Conservation (phyloP, 164 flowering plant species). For the Annona squamosa region DNA sequence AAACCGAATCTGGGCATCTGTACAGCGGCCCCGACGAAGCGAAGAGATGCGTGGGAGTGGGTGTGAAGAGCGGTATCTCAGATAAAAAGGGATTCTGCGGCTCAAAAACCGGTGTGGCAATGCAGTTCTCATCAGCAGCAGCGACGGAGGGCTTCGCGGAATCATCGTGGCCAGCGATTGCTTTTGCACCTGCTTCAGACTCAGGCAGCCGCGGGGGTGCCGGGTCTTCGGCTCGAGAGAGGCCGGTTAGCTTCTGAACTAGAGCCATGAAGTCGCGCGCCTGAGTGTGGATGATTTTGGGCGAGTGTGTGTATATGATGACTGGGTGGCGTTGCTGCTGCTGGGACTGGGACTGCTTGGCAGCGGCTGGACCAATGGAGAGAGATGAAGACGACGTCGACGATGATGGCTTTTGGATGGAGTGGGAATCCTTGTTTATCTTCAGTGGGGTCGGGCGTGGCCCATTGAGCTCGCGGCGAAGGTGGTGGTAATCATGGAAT, state of each 20-base stretch:
- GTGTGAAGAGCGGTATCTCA: conserved; percentile 38
- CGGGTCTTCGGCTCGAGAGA: conserved; percentile 20
- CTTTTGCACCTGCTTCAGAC: background rate
- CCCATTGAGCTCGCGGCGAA: conserved; percentile 24
- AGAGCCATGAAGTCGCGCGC: conserved; percentile 71
- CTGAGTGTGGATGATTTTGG: conserved; percentile 58
- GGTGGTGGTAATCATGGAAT: conserved; percentile 10
- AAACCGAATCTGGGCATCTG: conserved; percentile 22
- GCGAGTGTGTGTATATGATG: conserved; percentile 62
- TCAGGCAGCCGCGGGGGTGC: background rate
- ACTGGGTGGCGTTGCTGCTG: conserved; percentile 36
- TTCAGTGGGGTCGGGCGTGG: conserved; percentile 43
- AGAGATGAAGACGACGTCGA: conserved; percentile 2
- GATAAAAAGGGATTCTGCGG: conserved; percentile 12
- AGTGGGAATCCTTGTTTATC: conserved; percentile 40
- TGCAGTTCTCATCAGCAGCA: conserved; percentile 22
- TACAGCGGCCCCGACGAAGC: conserved; percentile 22
- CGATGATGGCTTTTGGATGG: conserved; percentile 27
- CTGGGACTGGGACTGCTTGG: background rate
- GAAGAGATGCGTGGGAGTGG: conserved; percentile 21
- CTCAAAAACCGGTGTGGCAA: conserved; percentile 8
- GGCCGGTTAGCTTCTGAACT: conserved; percentile 65
- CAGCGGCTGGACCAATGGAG: background rate
- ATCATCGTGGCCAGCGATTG: conserved; percentile 13
- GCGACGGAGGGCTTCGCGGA: conserved; percentile 24